These are phyloP conservation scores for Pholiota conissans DNA, from an alignment of 768 basidiomycete species.

Conservation along the genomic window DNA sequence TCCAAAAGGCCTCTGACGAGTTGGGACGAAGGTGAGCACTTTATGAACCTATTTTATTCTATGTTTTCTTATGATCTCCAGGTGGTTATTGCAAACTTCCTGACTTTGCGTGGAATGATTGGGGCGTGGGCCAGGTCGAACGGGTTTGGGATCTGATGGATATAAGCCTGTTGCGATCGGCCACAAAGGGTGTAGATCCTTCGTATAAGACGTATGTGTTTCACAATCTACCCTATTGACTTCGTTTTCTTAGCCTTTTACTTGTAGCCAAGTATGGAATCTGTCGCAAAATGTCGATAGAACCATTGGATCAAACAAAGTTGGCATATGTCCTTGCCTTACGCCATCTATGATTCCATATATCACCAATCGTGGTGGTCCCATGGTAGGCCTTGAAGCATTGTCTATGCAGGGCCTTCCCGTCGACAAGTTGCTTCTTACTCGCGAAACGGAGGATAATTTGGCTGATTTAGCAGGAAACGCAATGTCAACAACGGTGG, in stretches of 20 bases:
- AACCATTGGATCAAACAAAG: constrained; percentile 74
- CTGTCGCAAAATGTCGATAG: constrained; percentile 96
- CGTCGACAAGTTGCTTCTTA: constrained; percentile 86
- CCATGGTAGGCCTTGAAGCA: constrained; percentile 92
- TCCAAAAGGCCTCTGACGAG: constrained; percentile 82
- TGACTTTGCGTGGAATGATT: constrained; percentile 92
- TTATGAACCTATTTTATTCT: not conserved
- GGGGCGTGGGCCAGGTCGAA: constrained; percentile 91
- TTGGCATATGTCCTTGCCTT: constrained; percentile 89
- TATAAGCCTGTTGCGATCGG: constrained; percentile 81
- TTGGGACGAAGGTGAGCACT: constrained; percentile 81
- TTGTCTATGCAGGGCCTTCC: constrained; percentile 94
- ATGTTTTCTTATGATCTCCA: constrained; percentile 21
- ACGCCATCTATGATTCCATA: constrained; percentile 98
- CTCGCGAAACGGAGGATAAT: constrained; percentile 91
- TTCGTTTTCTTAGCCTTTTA: constrained; percentile 8
- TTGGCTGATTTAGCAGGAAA: constrained; percentile 94
- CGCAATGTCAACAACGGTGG: constrained; percentile 97
- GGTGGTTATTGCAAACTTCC: constrained; percentile 83
- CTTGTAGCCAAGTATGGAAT: constrained; percentile 84
- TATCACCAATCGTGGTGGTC: constrained; percentile 93
- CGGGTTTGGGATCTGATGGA: constrained; percentile 96
- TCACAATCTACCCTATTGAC: not conserved
- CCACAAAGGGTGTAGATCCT: constrained; percentile 79
- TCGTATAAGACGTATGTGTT: constrained; percentile 81